phyloP scores from a whole-genome alignment of 148 eudicot genomes.

The Chenopodium suecicum region DNA sequence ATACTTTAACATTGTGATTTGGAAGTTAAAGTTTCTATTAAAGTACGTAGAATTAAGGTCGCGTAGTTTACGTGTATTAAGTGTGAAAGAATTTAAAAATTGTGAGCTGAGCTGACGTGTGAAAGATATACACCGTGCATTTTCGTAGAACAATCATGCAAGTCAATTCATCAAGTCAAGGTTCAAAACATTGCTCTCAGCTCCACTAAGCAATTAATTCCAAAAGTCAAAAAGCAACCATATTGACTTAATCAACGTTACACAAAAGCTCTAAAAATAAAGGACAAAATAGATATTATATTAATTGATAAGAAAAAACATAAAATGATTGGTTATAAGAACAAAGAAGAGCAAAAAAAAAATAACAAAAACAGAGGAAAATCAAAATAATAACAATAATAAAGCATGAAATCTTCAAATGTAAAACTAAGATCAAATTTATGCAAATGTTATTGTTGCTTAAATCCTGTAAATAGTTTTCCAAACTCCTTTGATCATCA shows the following conservation, averaged over 20 bases:
- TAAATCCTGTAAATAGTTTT: slow-evolving; percentile 19
- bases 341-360: neutral
- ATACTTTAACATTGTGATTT: too few species aligned
- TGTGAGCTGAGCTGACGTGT: neutral
- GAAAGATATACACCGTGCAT: neutral
- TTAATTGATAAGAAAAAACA: neutral
- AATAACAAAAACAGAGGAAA: neutral
- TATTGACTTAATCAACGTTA: slow-evolving; percentile 26
- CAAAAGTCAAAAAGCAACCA: slow-evolving; percentile 22
- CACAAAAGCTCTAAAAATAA: neutral
- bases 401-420: slow-evolving; percentile 46
- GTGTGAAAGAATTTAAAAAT: neutral
- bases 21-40: too few species aligned
- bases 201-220: neutral
- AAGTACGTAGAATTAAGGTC: too few species aligned
- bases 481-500: slow-evolving; percentile 22
- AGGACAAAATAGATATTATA: neutral
- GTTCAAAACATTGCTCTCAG: neutral
- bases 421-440: slow-evolving; percentile 35
- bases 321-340: slow-evolving; percentile 1
- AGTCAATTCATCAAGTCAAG: neutral
- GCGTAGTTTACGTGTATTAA: too few species aligned
- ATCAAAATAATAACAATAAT: neutral
- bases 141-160: neutral
- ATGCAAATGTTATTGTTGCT: slow-evolving; percentile 47